Conservation (phyloP, 306 rosid genomes). For the Pachyrhizus erosus region DNA sequence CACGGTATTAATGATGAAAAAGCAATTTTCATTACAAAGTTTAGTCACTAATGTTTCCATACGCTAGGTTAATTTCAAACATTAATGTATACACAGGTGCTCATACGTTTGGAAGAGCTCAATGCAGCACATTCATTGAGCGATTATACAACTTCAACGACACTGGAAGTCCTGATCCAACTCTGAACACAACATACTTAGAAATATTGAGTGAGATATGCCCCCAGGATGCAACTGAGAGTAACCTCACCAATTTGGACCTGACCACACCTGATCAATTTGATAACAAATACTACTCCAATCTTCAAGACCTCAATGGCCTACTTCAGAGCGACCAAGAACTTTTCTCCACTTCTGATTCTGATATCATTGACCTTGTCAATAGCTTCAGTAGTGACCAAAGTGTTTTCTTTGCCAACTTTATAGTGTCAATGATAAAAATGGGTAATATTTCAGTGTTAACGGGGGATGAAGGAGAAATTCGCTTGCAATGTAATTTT, state of each 20-base stretch:
- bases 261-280: constrained; percentile 36
- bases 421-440: constrained; percentile 30
- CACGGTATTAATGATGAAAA: too few species aligned
- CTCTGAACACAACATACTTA: constrained; percentile 29
- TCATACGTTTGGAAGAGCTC: constrained; percentile 50
- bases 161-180: constrained; percentile 41
- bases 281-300: constrained; percentile 34
- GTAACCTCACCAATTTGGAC: constrained; percentile 34
- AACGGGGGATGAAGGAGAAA: constrained; percentile 33
- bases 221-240: background rate
- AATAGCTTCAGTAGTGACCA: constrained; percentile 18
- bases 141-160: constrained; percentile 40
- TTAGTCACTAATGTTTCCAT: too few species aligned
- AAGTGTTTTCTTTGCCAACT: constrained; percentile 27
- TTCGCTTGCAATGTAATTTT: constrained; percentile 41
- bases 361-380: constrained; percentile 37
- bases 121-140: background rate
- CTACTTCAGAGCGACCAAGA: constrained; percentile 47
- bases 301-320: constrained; percentile 35
- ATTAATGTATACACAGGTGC: constrained; percentile 39
- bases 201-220: background rate
- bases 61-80: background rate
- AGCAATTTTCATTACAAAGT: too few species aligned
- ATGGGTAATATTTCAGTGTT: constrained; percentile 44
- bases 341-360: constrained; percentile 39